These are phyloP conservation scores for Backusella circina DNA, from an alignment of 192 early-diverging fungal species.

Conservation along the genomic window DNA sequence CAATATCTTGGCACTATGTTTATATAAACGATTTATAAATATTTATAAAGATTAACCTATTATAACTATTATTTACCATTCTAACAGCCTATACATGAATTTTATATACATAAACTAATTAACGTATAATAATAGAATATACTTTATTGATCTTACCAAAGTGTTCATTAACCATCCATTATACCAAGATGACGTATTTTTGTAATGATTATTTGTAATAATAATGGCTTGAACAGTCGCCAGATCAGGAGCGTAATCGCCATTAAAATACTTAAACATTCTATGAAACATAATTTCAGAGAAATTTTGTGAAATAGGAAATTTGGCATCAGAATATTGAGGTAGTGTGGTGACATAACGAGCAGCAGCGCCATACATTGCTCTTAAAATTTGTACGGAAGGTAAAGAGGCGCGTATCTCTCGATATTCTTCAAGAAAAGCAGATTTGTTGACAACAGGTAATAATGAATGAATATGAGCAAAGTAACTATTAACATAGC, in stretches of 20 bases:
- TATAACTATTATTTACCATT: not conserved
- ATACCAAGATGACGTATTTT: constrained; percentile 12
- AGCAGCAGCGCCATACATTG: constrained; percentile 31
- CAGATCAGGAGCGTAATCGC: constrained; percentile 15
- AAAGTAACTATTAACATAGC: constrained; percentile 44
- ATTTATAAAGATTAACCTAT: not conserved
- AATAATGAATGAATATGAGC: constrained; percentile 64
- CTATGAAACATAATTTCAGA: constrained; percentile 9
- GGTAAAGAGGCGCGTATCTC: constrained; percentile 18
- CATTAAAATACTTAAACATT: not conserved
- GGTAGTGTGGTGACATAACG: constrained; percentile 24
- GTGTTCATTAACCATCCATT: constrained; percentile 28
- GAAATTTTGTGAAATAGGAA: not conserved
- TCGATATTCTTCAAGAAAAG: constrained; percentile 49
- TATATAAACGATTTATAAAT: not conserved
- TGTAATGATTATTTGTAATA: constrained; percentile 25
- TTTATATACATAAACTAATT: not conserved
- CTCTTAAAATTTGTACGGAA: constrained; percentile 22
- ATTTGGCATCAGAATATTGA: not conserved
- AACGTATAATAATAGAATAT: not conserved
- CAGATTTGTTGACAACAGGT: constrained; percentile 62
- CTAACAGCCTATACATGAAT: constrained; percentile 1
- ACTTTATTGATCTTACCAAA: not conserved
- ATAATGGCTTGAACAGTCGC: constrained; percentile 27
- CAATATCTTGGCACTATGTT: constrained; percentile 11